A percentile compares a stretch with the other conserved stretches of the same genome.
Conservation (phyloP, 306 rosid species). For the Ziziphus jujuba region DNA sequence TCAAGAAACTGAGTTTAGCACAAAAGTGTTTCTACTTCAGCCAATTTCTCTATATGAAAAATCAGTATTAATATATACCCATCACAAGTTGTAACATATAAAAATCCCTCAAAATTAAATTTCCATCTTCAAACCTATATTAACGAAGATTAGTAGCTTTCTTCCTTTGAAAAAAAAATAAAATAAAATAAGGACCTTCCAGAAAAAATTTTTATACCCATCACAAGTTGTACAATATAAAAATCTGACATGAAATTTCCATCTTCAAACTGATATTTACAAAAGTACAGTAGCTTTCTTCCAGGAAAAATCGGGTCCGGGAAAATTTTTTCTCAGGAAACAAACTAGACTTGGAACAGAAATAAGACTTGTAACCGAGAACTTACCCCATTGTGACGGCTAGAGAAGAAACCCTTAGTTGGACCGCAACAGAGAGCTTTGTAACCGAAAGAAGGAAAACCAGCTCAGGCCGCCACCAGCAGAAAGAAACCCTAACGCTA, state of each 20-base stretch:
- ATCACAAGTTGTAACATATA: too few relatives aligned
- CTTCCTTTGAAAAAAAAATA: too few relatives aligned
- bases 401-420: constrained; percentile 4
- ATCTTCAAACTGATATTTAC: not conserved
- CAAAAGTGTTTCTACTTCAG: too few relatives aligned
- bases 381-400: constrained; percentile 54
- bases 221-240: too few relatives aligned
- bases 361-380: not conserved
- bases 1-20: too few relatives aligned
- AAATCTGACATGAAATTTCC: too few relatives aligned
- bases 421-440: constrained; percentile 10
- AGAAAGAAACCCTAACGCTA: constrained; percentile 11
- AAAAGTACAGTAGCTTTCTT: not conserved
- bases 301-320: not conserved
- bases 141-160: not conserved
- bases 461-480: not conserved
- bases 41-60: too few relatives aligned
- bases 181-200: too few relatives aligned
- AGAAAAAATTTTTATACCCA: too few relatives aligned
- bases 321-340: not conserved
- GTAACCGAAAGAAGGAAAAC: constrained; percentile 8
- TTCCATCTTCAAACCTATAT: not conserved
- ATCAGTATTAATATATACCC: too few relatives aligned
- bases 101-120: too few relatives aligned
- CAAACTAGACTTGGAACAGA: not conserved